Evolutionary conservation across 768 basidiomycete genomes (phyloP).

Genomic region (Xanthoconium purpureum): DNA sequence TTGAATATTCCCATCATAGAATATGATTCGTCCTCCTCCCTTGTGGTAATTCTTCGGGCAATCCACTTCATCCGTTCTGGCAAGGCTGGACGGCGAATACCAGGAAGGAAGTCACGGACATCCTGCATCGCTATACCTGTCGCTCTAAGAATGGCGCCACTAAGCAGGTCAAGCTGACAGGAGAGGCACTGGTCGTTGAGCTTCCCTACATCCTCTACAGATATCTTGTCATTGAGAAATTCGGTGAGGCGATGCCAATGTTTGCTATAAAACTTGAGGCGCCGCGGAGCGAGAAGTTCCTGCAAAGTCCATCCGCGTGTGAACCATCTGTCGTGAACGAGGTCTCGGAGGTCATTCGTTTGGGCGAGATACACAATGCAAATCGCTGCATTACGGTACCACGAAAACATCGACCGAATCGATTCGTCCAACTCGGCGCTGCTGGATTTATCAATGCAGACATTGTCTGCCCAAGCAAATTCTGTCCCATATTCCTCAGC

Average conservation of each 20-base stretch:
- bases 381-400: slow-evolving; percentile 15
- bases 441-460: slow-evolving; percentile 18
- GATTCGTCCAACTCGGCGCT: slow-evolving; percentile 21
- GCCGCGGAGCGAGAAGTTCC: slow-evolving; percentile 12
- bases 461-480: slow-evolving; percentile 15
- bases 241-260: slow-evolving; percentile 10
- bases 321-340: slow-evolving; percentile 17
- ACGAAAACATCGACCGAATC: slow-evolving; percentile 20
- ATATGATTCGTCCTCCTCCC: slow-evolving; percentile 18
- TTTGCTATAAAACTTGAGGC: slow-evolving; percentile 12
- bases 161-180: not conserved
- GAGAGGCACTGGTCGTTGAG: not conserved
- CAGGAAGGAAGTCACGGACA: not conserved
- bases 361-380: slow-evolving; percentile 14
- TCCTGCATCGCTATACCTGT: not conserved
- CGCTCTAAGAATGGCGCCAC: not conserved
- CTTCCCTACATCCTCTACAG: not conserved
- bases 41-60: slow-evolving; percentile 11
- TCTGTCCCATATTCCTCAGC: not conserved
- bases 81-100: not conserved
- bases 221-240: slow-evolving; percentile 1
- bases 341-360: not conserved
- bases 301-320: slow-evolving; percentile 3
- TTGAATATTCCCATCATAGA: slow-evolving; percentile 17
- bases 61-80: slow-evolving; percentile 16